Conservation (phyloP, 495 filamentous ascomycete genomes). For the Penicillium coffeae region DNA sequence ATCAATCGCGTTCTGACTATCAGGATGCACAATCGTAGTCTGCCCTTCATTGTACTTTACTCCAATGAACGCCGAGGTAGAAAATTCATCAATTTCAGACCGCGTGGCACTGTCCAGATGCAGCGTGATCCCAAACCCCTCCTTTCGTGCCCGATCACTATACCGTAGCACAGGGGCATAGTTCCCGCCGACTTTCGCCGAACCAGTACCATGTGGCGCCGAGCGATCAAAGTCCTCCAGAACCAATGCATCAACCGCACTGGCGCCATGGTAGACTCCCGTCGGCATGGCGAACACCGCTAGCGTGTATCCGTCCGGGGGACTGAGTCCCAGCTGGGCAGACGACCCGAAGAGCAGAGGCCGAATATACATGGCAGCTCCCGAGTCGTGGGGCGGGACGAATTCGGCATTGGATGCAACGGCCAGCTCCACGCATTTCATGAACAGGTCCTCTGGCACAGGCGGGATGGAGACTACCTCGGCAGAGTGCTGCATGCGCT, state of each 20-base stretch:
- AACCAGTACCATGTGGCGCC: constrained; percentile 51
- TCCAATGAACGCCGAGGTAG: constrained; percentile 81
- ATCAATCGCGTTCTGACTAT: constrained; percentile 76
- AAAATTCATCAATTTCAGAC: constrained; percentile 84
- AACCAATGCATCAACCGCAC: constrained; percentile 75
- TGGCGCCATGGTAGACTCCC: constrained; percentile 83
- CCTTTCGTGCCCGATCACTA: constrained; percentile 66
- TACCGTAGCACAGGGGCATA: constrained; percentile 71
- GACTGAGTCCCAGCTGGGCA: constrained; percentile 74
- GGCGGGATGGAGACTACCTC: constrained; percentile 74
- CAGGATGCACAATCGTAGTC: constrained; percentile 73
- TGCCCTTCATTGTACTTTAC: constrained; percentile 51
- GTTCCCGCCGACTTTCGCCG: constrained; percentile 56
- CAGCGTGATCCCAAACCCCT: constrained; percentile 81
- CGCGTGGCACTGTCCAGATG: constrained; percentile 79
- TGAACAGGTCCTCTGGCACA: constrained; percentile 67
- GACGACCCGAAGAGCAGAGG: constrained; percentile 80
- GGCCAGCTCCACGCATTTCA: constrained; percentile 69
- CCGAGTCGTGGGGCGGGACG: constrained; percentile 78
- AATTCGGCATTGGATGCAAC: constrained; percentile 82
- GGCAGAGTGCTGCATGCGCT: constrained; percentile 73
- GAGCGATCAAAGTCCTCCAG: constrained; percentile 61
- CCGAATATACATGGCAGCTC: constrained; percentile 84
- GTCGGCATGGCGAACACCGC: constrained; percentile 80
- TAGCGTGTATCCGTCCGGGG: constrained; percentile 87